Conservation (phyloP, 2,329 filamentous ascomycete genomes). For the Pseudovirgaria hyperparasitica region DNA sequence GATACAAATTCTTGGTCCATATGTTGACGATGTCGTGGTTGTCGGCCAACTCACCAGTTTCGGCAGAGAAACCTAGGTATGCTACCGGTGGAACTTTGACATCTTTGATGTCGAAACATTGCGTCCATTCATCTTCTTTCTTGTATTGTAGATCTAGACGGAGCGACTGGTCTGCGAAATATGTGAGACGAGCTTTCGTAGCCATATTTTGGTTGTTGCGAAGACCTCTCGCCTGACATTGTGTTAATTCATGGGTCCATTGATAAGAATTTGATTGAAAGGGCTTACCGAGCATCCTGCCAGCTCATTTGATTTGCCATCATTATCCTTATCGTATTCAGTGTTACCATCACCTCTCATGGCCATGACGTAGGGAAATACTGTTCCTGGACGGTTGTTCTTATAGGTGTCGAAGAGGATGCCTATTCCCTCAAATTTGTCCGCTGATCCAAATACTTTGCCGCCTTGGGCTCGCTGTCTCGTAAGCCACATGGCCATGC, state of each 20-base stretch:
- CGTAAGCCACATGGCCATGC: slow-evolving; percentile 96
- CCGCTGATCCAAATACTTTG: slow-evolving; percentile 74
- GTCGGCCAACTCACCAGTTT: slow-evolving; percentile 92
- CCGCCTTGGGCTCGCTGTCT: slow-evolving; percentile 75
- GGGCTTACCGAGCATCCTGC: slow-evolving; percentile 70
- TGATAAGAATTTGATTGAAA: neutral
- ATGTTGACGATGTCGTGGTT: slow-evolving; percentile 95
- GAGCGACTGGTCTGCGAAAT: slow-evolving; percentile 91
- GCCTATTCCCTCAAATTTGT: slow-evolving; percentile 86
- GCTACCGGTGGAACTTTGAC: slow-evolving; percentile 63
- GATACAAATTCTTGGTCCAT: slow-evolving; percentile 79
- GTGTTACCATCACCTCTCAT: slow-evolving; percentile 92
- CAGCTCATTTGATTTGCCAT: slow-evolving; percentile 86
- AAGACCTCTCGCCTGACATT: slow-evolving; percentile 60
- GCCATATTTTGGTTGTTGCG: slow-evolving; percentile 58
- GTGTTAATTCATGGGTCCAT: neutral
- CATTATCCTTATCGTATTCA: slow-evolving; percentile 80
- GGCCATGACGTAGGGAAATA: slow-evolving; percentile 97
- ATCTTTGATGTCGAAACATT: slow-evolving; percentile 64
- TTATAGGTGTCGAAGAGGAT: slow-evolving; percentile 99
- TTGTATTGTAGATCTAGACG: slow-evolving; percentile 93
- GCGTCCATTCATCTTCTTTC: slow-evolving; percentile 71
- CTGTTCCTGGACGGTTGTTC: slow-evolving; percentile 90
- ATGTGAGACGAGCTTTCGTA: slow-evolving; percentile 79
- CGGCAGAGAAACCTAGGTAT: slow-evolving; percentile 58